Percentiles rank a stretch among this genome's conserved stretches.
Evolutionary conservation across 2,329 filamentous ascomycete genomes (phyloP).

Genomic region (Pseudocercospora macadamiae): DNA sequence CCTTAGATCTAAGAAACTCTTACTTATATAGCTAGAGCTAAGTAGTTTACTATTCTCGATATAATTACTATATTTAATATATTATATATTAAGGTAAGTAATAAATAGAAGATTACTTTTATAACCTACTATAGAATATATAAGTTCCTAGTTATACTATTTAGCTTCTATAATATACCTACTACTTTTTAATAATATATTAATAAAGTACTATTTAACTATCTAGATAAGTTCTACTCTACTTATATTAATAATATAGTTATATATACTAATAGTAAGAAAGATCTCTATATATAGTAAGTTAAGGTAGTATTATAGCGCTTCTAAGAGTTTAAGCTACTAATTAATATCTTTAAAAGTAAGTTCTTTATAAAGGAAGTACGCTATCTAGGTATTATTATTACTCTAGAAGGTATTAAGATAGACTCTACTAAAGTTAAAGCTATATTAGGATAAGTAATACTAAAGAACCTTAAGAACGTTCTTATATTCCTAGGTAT

Average conservation of each 20-base stretch:
- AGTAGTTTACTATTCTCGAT: not conserved
- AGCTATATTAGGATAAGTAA: not conserved
- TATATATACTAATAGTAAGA: not conserved
- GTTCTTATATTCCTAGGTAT: slow-evolving; percentile 2
- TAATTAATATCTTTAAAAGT: not conserved
- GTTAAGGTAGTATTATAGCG: not conserved
- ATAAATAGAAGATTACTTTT: not conserved
- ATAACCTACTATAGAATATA: not conserved
- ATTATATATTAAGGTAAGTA: not conserved
- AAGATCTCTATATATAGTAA: not conserved
- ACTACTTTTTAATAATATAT: not conserved
- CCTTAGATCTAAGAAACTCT: not conserved
- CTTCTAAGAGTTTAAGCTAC: not conserved
- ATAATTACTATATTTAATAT: not conserved
- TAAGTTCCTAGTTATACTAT: not conserved
- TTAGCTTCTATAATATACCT: not conserved
- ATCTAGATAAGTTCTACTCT: not conserved
- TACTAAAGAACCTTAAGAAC: not conserved
- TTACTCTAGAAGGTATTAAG: too few species aligned
- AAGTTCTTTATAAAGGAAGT: too few species aligned
- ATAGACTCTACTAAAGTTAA: too few species aligned
- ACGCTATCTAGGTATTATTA: too few species aligned
- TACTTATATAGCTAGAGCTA: too few species aligned
- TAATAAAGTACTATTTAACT: not conserved
- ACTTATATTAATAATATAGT: not conserved